Conservation (phyloP, 2,329 filamentous ascomycete genomes). For the Onygenales sp. region DNA sequence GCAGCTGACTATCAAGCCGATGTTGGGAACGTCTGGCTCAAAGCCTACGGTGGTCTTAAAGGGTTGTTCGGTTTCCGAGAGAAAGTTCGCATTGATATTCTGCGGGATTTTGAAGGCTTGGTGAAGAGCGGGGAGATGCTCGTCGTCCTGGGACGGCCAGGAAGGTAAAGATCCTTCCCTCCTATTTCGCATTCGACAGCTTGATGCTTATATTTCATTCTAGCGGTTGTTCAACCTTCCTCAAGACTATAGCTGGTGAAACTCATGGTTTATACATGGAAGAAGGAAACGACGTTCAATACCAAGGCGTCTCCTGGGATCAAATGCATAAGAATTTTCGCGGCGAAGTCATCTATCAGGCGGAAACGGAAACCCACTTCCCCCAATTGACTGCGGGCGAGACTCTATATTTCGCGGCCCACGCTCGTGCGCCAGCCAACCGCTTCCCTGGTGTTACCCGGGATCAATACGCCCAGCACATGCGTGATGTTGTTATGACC, state of each 20-base stretch:
- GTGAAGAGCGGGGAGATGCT: conserved; percentile 50
- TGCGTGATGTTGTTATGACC: conserved; percentile 38
- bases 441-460: conserved; percentile 45
- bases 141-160: conserved; percentile 45
- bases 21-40: conserved; percentile 34
- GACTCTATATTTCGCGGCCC: conserved; percentile 74
- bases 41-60: conserved; percentile 21
- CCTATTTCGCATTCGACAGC: neutral
- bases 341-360: conserved; percentile 77
- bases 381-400: conserved; percentile 80
- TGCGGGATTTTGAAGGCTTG: conserved; percentile 55
- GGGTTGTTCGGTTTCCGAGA: conserved; percentile 19
- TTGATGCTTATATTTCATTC: neutral
- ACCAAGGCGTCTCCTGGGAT: conserved; percentile 44
- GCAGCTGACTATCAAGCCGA: conserved; percentile 36
- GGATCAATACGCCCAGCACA: conserved; percentile 30
- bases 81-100: conserved; percentile 45
- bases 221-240: conserved; percentile 61
- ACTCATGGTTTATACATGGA: conserved; percentile 74
- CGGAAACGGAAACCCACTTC: conserved; percentile 78
- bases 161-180: conserved; percentile 19
- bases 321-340: conserved; percentile 51
- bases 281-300: conserved; percentile 65
- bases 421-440: conserved; percentile 77
- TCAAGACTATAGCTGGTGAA: conserved; percentile 78